Evolutionary conservation across 192 early-diverging fungal species (phyloP).

Genomic region (Lobosporangium transversale): DNA sequence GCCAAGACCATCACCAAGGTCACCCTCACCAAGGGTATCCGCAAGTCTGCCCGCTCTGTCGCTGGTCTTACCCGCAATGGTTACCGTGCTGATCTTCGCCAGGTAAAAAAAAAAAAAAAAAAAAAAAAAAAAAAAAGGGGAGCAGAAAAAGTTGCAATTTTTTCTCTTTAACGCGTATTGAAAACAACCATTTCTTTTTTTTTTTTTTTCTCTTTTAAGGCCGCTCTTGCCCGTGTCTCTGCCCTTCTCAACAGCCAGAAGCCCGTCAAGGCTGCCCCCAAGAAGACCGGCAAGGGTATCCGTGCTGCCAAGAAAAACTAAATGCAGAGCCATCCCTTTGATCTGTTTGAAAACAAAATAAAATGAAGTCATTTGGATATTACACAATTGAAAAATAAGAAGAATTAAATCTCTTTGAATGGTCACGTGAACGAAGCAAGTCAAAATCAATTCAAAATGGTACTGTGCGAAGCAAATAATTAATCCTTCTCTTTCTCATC

Average conservation of each 20-base stretch:
- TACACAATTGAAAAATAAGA: no score
- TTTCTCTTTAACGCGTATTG: not conserved
- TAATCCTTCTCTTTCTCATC: constrained; percentile 49
- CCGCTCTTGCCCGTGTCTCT: constrained; percentile 77
- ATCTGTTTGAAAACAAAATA: constrained; percentile 8
- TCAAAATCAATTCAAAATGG: no score
- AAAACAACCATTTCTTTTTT: not conserved
- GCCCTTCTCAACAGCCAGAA: constrained; percentile 73
- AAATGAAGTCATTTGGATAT: no score
- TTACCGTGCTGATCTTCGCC: constrained; percentile 80
- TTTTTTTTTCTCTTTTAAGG: constrained; percentile 29
- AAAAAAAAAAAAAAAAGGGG: no score
- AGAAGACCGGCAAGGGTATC: constrained; percentile 68
- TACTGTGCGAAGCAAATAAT: no score
- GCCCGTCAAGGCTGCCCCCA: constrained; percentile 64
- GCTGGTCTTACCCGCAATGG: constrained; percentile 63
- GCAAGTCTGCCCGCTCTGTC: constrained; percentile 72
- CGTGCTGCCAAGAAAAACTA: constrained; percentile 63
- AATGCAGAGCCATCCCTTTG: constrained; percentile 15
- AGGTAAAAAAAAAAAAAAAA: constrained; percentile 55
- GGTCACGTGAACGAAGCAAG: no score
- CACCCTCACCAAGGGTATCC: constrained; percentile 68
- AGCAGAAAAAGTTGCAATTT: not conserved
- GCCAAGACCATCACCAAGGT: constrained; percentile 61
- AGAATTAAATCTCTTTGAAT: no score